phyloP scores from a whole-genome alignment of 2,329 filamentous ascomycete species.

The Aspergillus udagawae region DNA sequence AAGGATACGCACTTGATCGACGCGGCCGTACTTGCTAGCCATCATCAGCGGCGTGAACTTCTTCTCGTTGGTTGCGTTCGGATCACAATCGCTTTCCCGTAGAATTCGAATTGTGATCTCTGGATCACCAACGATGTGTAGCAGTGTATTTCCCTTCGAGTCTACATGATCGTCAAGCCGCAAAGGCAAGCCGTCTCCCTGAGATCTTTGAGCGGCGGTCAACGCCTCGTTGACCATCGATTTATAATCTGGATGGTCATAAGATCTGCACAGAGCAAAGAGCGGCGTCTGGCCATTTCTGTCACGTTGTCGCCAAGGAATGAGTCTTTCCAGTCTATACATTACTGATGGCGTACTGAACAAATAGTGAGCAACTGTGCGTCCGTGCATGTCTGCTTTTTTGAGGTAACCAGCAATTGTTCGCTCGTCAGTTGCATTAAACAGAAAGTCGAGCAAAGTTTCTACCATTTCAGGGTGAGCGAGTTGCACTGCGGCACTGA shows the following conservation, averaged over 20 bases:
- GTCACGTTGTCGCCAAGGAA: conserved; percentile 88
- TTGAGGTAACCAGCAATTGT: conserved; percentile 66
- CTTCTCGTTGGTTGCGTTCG: conserved; percentile 93
- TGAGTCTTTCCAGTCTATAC: conserved; percentile 65
- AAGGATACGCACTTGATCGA: conserved; percentile 84
- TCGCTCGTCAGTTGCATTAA: conserved; percentile 52
- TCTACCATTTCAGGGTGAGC: conserved; percentile 72
- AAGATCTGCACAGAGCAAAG: conserved; percentile 90
- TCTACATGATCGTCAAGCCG: conserved; percentile 93
- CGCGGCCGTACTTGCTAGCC: conserved; percentile 93
- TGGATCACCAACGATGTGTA: conserved; percentile 92
- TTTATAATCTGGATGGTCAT: conserved; percentile 84
- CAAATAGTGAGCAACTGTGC: conserved; percentile 90
- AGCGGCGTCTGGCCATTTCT: conserved; percentile 97
- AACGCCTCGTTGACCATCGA: conserved; percentile 83
- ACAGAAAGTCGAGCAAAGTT: conserved; percentile 68
- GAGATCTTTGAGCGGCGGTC: conserved; percentile 65
- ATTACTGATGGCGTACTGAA: conserved; percentile 88
- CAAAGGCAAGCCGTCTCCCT: conserved; percentile 73
- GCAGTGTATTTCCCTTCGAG: conserved; percentile 82
- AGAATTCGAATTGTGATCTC: conserved; percentile 72
- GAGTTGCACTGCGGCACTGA: conserved; percentile 86
- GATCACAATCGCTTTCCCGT: conserved; percentile 84
- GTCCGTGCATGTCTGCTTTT: conserved; percentile 75
- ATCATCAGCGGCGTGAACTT: conserved; percentile 96